phyloP scores from a whole-genome alignment of 352 stramenopile species.

The Pseudoperonospora humuli region DNA sequence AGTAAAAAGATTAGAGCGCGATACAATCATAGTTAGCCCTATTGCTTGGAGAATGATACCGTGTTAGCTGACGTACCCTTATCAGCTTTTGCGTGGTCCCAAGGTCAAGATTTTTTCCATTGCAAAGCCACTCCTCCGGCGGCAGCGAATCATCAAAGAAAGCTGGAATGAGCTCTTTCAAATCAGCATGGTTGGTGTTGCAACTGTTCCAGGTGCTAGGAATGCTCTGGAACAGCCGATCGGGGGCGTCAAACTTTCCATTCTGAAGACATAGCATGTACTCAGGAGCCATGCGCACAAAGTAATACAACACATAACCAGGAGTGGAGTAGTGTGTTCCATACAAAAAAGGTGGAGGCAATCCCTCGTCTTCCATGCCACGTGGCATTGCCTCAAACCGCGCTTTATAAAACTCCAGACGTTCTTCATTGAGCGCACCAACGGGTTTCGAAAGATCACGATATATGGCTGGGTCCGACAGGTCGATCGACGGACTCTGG shows the following conservation, averaged over 20 bases:
- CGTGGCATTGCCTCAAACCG: conserved; percentile 88
- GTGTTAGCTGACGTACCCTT: conserved; percentile 20
- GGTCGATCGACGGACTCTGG: conserved; percentile 65
- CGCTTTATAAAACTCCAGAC: conserved; percentile 83
- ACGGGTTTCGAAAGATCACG: conserved; percentile 94
- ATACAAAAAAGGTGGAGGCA: conserved; percentile 94
- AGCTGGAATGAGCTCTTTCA: conserved; percentile 98
- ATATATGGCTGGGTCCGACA: conserved; percentile 79
- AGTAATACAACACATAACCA: conserved; percentile 97
- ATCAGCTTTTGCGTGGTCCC: conserved; percentile 87
- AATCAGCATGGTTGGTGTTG: conserved; percentile 86
- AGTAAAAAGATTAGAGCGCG: conserved; percentile 1
- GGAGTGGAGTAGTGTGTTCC: conserved; percentile 90
- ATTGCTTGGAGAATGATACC: not conserved
- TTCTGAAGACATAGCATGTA: conserved; percentile 96
- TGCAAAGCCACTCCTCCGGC: conserved; percentile 90
- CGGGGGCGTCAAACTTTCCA: conserved; percentile 97
- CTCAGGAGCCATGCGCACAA: conserved; percentile 95
- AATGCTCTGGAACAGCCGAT: conserved; percentile 96
- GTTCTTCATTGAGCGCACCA: conserved; percentile 87
- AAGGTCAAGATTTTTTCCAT: conserved; percentile 94
- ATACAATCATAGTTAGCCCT: not conserved
- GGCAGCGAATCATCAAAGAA: conserved; percentile 92
- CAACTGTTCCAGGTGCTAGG: conserved; percentile 87
- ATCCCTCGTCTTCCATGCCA: conserved; percentile 68